Percentiles rank a stretch among this genome's conserved stretches.
phyloP scores from a whole-genome alignment of 352 stramenopile species.

The Peronosclerospora sorghi region DNA sequence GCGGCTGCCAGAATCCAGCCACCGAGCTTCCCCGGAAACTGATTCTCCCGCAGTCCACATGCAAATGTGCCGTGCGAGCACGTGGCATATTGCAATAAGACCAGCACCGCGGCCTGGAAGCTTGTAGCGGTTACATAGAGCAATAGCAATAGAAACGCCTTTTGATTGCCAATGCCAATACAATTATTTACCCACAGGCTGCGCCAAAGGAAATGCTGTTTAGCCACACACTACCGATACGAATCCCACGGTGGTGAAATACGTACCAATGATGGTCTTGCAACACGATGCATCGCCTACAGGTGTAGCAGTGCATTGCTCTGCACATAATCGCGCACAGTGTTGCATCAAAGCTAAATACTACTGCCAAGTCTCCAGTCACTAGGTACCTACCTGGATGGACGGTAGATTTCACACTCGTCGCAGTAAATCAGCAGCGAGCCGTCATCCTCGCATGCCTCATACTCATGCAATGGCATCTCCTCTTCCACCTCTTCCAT shows the following conservation, averaged over 20 bases:
- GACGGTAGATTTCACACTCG: slow-evolving; percentile 65
- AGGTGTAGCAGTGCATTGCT: slow-evolving; percentile 68
- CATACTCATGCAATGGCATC: slow-evolving; percentile 53
- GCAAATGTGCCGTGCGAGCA: slow-evolving; percentile 29
- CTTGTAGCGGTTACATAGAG: slow-evolving; percentile 59
- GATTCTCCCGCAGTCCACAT: slow-evolving; percentile 46
- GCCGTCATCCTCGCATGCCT: slow-evolving; percentile 60
- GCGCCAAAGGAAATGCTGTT: not conserved
- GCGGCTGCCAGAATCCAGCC: slow-evolving; percentile 54
- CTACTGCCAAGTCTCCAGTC: too few relatives aligned
- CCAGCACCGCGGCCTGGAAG: slow-evolving; percentile 37
- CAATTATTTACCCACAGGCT: slow-evolving; percentile 86
- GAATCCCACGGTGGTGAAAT: not conserved
- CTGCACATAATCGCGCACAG: slow-evolving; percentile 15
- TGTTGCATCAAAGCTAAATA: not conserved
- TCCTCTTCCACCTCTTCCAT: slow-evolving; percentile 46
- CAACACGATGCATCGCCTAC: slow-evolving; percentile 62
- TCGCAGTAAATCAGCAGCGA: slow-evolving; percentile 74
- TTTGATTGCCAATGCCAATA: slow-evolving; percentile 72
- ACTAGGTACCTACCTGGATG: slow-evolving; percentile 54
- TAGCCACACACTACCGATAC: not conserved
- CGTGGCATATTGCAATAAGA: slow-evolving; percentile 36
- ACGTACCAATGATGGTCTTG: slow-evolving; percentile 77
- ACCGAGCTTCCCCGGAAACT: slow-evolving; percentile 52
- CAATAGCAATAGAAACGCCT: slow-evolving; percentile 73